A percentile compares a stretch with the other conserved stretches of the same genome.
Conservation (phyloP, 257 asterid species). For the Solanum arcanum region DNA sequence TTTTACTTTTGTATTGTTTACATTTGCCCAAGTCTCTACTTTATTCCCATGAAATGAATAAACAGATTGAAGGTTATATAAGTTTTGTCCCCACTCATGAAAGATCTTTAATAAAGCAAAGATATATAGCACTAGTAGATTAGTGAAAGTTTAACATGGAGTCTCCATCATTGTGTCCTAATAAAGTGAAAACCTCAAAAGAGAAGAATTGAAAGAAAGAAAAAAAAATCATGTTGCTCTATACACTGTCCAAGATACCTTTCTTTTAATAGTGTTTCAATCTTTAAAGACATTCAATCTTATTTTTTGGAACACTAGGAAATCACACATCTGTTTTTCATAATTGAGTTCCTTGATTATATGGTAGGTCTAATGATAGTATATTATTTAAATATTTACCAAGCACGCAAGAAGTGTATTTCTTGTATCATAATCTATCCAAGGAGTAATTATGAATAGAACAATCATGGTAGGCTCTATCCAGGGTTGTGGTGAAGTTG, state of each 20-base stretch:
- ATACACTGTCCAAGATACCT: background rate
- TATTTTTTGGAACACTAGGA: background rate
- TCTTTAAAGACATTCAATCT: background rate
- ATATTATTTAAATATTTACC: background rate
- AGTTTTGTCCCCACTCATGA: background rate
- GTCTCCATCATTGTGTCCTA: conserved; percentile 1
- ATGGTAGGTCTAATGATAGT: background rate
- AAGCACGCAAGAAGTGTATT: background rate
- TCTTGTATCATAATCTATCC: background rate
- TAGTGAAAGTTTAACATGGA: conserved; percentile 1
- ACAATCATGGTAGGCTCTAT: background rate
- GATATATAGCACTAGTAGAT: background rate
- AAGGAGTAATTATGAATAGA: background rate
- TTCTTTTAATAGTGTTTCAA: background rate
- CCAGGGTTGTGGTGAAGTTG: too few relatives aligned
- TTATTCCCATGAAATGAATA: background rate
- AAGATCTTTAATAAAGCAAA: background rate
- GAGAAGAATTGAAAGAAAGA: background rate
- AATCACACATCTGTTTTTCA: background rate
- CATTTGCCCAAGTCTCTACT: background rate
- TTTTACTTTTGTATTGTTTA: background rate
- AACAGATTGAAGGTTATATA: background rate
- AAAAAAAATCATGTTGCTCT: background rate
- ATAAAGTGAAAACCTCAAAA: background rate
- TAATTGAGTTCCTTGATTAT: background rate